Evolutionary conservation across 192 early-diverging fungal species (phyloP), one percentile per base, ranked within the genome.

Genomic region (Podila epicladia): DNA sequence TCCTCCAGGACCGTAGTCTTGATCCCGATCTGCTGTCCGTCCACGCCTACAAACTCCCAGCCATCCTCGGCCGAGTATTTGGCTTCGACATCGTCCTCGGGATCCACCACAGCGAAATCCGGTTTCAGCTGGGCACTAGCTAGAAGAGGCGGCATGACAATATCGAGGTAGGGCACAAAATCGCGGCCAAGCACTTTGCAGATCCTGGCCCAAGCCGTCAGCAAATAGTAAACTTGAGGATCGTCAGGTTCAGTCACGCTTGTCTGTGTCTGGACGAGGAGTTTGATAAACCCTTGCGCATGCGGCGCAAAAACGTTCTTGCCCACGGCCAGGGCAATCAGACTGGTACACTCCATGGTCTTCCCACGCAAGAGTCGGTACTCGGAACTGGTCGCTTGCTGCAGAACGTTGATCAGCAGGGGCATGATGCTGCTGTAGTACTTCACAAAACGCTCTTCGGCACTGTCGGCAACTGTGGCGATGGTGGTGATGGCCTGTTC

Each of bases 401-500:
- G 87, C 32, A 99, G 86, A 60, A 98, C 91, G 72, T 95, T 93
- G 26, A 99, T 86, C 62, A 99, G 86, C 64, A 97, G 87, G 29
- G 97, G 97, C 97, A 99, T 99, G 75, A 99, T 97, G 13, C 87
- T 86, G 66, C 85, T 75, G 83, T 99, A 98, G 86, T 97, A 98
- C 87, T 96, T 94, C 64, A 86, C 86, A 73, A 98, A 99, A 82
- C 92, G 86, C 64, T 93, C 92, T 76, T 94, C 93, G n/a, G 97
- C 96, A 63, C 93, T 94, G 82, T 98, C 97, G 4, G 97, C 98
- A 29, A 99, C 93, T 1, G 95, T 97, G 59, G 97, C 97, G 68
- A 99, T 95, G 20, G 97, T 95, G 31, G 98, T 99, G 72, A 99
- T 94, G 35, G 97, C 97, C 85, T 99, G 97, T 83, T 99, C 97